Evolutionary conservation across 176 grass and related monocot genomes (phyloP), one percentile per base, ranked within the genome.

Genomic region (Triticum timopheevii): DNA sequence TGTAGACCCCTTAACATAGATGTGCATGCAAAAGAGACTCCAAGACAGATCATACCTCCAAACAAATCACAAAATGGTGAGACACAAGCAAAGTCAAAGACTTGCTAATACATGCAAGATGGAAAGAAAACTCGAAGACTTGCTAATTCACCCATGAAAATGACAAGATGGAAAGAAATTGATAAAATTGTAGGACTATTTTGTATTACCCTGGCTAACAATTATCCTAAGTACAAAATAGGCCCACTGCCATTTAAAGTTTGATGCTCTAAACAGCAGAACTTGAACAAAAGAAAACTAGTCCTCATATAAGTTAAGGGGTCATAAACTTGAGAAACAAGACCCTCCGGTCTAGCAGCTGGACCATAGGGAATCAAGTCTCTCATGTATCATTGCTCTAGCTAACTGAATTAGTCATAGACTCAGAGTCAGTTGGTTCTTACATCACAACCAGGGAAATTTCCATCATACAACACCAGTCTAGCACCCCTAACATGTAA

Each of bases 281-380:
- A 0, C 50, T 19, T 19, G 70, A 23, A 73, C 20, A 73, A 13
- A 42, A 42, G 3, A 54, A 52, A 54, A 17, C 49, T 54, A 54
- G 50, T 6, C 15, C 17, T 15, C 0, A 28, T 28, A 28, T 28
- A 28, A 28, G 28, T 28, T 28, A 1, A 28, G 2, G 28, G 28
- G 28, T 59, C 16, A 81, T 62, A 85, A 81, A 65, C 33, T 67
- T 85, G 17, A 61, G 20, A 36, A 61, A 34, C 33, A 61, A 65
- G 39, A 59, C 2, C 2, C 24, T 0, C 28, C 59, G 17, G 64
- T 80, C 35, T 28, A 69, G 2, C 22, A 45, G 65, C 36, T 67
- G 16, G n/a, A 40, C 40, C 10, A 44, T 56, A 72, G 64, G 13
- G 27, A 71, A 23, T 69, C 1, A 70, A 78, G 35, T 5, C n/a